Evolutionary conservation across 495 filamentous ascomycete genomes (phyloP).

Genomic region (Aspergillus panamensis): DNA sequence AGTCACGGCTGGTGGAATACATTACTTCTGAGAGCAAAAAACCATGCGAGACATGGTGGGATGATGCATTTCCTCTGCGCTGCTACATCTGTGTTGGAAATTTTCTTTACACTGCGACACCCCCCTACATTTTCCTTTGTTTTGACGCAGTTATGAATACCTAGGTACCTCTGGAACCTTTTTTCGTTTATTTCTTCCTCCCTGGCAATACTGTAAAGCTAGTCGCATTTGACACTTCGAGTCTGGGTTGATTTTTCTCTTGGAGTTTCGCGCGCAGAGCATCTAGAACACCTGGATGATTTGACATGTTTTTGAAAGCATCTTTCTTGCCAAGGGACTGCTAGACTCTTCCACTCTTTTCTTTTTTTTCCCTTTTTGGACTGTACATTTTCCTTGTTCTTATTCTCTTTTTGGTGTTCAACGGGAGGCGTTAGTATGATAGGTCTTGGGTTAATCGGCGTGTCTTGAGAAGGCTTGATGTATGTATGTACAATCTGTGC

Average conservation of each 20-base stretch:
- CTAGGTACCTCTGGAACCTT: slow-evolving; percentile 17
- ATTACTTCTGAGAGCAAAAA: slow-evolving; percentile 16
- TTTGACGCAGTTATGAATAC: slow-evolving; percentile 31
- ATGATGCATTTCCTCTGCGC: slow-evolving; percentile 24
- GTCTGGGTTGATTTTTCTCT: slow-evolving; percentile 12
- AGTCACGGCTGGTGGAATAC: slow-evolving; percentile 22
- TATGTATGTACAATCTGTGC: slow-evolving; percentile 11
- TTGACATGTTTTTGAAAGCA: slow-evolving; percentile 5
- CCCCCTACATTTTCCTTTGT: slow-evolving; percentile 34
- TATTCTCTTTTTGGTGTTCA: slow-evolving; percentile 16
- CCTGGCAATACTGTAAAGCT: slow-evolving; percentile 35
- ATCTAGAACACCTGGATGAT: slow-evolving; percentile 10
- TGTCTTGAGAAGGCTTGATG: slow-evolving; percentile 9
- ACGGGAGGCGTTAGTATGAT: slow-evolving; percentile 13
- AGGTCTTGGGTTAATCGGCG: slow-evolving; percentile 14
- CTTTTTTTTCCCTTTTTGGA: background rate
- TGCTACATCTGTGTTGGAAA: slow-evolving; percentile 10
- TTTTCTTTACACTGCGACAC: slow-evolving; percentile 8
- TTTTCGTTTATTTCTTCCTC: slow-evolving; percentile 14
- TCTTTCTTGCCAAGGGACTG: background rate
- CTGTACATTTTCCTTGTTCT: slow-evolving; percentile 17
- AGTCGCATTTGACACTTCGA: slow-evolving; percentile 27
- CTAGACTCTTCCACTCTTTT: slow-evolving; percentile 15
- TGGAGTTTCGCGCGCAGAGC: slow-evolving; percentile 3
- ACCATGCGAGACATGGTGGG: slow-evolving; percentile 24